These are phyloP conservation scores for Ligustrum vulgare DNA, from an alignment of 257 asterid genomes.

Conservation along the genomic window DNA sequence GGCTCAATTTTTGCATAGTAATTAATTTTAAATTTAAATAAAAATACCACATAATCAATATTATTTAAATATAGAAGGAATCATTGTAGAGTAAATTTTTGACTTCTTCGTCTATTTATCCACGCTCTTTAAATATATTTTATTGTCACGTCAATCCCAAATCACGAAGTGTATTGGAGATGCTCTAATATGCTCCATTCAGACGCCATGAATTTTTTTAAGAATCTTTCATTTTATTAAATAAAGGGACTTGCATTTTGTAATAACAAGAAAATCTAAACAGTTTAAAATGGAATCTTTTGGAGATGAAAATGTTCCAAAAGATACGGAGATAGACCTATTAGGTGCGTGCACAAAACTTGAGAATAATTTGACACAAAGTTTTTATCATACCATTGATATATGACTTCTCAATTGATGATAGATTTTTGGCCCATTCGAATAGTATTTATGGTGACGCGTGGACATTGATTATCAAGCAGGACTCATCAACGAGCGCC, in stretches of 20 bases:
- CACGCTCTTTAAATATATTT: no score
- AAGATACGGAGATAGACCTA: constrained; percentile 2
- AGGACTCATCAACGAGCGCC: no score
- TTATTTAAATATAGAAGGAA: no score
- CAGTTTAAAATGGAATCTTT: not conserved
- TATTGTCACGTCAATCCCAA: no score
- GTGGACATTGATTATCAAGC: no score
- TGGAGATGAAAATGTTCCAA: not conserved
- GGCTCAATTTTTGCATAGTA: no score
- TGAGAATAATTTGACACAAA: not conserved
- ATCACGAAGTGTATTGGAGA: no score
- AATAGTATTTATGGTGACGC: no score
- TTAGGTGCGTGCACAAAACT: not conserved
- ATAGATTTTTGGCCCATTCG: not conserved
- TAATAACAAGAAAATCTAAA: not conserved
- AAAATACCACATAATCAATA: no score
- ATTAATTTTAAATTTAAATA: no score
- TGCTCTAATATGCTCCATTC: not conserved
- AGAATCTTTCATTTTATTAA: not conserved
- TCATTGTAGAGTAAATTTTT: no score
- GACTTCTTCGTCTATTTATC: no score
- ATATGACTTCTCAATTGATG: not conserved
- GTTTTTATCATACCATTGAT: not conserved
- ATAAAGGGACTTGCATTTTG: not conserved
- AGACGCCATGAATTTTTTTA: not conserved